These are phyloP conservation scores for Mycena crocata DNA, from an alignment of 768 basidiomycete species.

Conservation along the genomic window DNA sequence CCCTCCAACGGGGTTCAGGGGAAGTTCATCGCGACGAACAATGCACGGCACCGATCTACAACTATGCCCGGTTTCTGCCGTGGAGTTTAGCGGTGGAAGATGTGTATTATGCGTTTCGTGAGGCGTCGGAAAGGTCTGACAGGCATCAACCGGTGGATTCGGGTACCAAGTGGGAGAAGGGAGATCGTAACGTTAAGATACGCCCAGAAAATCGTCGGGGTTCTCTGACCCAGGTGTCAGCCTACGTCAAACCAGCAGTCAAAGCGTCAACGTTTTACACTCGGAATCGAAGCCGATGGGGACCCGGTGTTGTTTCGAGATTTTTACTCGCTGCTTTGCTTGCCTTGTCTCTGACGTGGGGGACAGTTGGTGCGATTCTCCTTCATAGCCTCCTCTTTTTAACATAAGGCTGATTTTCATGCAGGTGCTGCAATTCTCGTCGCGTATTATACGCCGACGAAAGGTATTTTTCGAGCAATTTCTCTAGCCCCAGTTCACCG, in stretches of 20 bases:
- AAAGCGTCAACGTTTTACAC: background rate
- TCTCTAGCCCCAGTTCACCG: background rate
- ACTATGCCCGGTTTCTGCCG: conserved; percentile 45
- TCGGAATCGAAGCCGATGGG: conserved; percentile 24
- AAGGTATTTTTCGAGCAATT: conserved; percentile 11
- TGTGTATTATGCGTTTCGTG: conserved; percentile 37
- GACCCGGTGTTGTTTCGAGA: conserved; percentile 28
- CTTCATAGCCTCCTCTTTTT: too few species aligned
- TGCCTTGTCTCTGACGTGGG: conserved; percentile 36
- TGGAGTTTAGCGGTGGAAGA: conserved; percentile 44
- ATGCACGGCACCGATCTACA: conserved; percentile 43
- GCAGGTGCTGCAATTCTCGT: conserved; percentile 39
- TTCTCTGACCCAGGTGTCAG: conserved; percentile 20
- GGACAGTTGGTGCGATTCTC: conserved; percentile 35
- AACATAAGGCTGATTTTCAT: too few species aligned
- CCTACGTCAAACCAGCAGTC: conserved; percentile 19
- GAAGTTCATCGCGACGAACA: conserved; percentile 35
- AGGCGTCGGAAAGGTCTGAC: conserved; percentile 34
- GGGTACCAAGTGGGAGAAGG: conserved; percentile 30
- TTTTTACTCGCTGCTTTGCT: conserved; percentile 34
- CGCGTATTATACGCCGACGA: conserved; percentile 37
- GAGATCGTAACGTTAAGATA: conserved; percentile 18
- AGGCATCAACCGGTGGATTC: conserved; percentile 36
- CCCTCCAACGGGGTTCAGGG: conserved; percentile 27
- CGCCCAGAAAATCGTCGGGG: conserved; percentile 24